Evolutionary conservation across 1,284 basidiomycete genomes (phyloP).

Genomic region (Apiotrichum akiyoshidainum): DNA sequence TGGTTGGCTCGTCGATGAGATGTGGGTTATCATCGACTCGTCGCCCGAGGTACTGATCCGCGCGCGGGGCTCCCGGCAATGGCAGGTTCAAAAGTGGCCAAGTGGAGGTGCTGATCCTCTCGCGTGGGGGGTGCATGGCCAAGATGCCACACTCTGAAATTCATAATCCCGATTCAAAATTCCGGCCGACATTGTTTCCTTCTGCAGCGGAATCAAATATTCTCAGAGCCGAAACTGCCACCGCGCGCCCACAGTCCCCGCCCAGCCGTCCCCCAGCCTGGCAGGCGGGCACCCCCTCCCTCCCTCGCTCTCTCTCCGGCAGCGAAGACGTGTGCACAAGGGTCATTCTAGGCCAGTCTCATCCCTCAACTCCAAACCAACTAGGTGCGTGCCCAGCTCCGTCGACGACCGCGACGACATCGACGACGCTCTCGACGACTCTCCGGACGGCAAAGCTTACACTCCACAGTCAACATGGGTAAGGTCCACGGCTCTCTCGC

Average conservation of each 20-base stretch:
- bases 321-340: not conserved
- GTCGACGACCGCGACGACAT: not conserved
- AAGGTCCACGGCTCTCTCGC: constrained; percentile 98
- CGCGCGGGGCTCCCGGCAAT: not conserved
- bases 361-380: constrained; percentile 4
- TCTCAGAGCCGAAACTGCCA: no score
- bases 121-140: no score
- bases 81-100: not conserved
- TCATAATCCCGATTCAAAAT: no score
- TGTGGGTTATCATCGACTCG: not conserved
- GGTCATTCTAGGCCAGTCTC: not conserved
- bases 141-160: no score
- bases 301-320: not conserved
- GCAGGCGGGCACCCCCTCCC: not conserved
- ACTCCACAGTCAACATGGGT: constrained; percentile 52
- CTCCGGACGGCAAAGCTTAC: not conserved
- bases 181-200: no score
- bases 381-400: constrained; percentile 2
- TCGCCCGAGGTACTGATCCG: not conserved
- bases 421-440: constrained; percentile 2
- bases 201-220: no score
- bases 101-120: no score
- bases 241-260: not conserved
- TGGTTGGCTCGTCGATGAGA: no score
- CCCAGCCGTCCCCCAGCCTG: not conserved